These are phyloP conservation scores for Amoebophrya sp. DNA, from an alignment of 169 alveolate species.

Conservation along the genomic window DNA sequence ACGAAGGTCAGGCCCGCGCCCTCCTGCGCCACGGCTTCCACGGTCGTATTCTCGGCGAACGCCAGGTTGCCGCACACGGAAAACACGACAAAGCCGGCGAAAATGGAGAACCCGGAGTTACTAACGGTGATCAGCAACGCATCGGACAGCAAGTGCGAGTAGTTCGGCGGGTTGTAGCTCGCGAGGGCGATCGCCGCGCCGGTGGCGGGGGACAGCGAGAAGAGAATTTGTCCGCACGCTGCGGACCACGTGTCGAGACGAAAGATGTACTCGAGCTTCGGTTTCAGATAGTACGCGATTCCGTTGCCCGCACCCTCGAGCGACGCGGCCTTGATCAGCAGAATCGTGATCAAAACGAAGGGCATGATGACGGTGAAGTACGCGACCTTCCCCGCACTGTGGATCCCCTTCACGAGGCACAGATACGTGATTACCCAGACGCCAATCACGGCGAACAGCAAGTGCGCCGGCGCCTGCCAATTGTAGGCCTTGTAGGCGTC, in stretches of 20 bases:
- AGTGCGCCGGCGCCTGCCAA: not conserved
- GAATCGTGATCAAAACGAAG: not conserved
- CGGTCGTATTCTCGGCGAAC: not conserved
- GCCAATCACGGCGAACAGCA: not conserved
- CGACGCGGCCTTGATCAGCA: not conserved
- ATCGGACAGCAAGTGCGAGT: not conserved
- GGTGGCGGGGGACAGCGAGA: slow-evolving; percentile 22
- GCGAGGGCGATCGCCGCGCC: slow-evolving; percentile 29
- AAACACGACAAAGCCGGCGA: not conserved
- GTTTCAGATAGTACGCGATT: not conserved
- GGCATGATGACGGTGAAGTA: slow-evolving; percentile 30
- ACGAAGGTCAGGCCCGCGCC: slow-evolving; percentile 7
- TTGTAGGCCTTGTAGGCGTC: not conserved
- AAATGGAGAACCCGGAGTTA: slow-evolving; percentile 21
- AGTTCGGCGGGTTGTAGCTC: not conserved
- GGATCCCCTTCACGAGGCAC: slow-evolving; percentile 2
- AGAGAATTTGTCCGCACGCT: slow-evolving; percentile 15
- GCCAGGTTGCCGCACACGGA: not conserved
- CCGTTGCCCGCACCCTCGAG: slow-evolving; percentile 12
- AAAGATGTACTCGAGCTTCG: not conserved
- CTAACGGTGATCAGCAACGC: not conserved
- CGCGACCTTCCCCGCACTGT: not conserved
- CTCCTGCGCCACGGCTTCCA: not conserved
- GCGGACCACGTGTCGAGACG: not conserved
- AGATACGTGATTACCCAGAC: not conserved